Conservation (phyloP, 257 asterid genomes). For the Asclepias syriaca region DNA sequence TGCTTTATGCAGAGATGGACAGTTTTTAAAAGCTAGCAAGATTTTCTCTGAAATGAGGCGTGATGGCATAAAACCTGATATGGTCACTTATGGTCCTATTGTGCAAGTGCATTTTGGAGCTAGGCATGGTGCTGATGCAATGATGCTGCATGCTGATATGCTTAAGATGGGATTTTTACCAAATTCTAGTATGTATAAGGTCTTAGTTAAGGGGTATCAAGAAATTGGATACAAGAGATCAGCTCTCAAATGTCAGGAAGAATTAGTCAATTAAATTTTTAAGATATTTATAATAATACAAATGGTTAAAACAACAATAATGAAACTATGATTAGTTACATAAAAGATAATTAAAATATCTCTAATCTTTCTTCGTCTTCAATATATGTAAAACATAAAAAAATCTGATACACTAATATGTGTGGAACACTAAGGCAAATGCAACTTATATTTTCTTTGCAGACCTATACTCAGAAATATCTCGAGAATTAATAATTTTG, state of each 20-base stretch:
- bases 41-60: slow-evolving; percentile 55
- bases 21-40: slow-evolving; percentile 51
- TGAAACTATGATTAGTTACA: too few relatives aligned
- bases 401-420: too few relatives aligned
- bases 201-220: slow-evolving; percentile 39
- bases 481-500: too few relatives aligned
- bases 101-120: slow-evolving; percentile 39
- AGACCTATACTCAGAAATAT: too few relatives aligned
- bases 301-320: too few relatives aligned
- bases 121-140: slow-evolving; percentile 35
- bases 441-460: too few relatives aligned
- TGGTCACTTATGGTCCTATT: slow-evolving; percentile 36
- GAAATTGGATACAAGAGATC: slow-evolving; percentile 37
- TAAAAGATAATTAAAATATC: too few relatives aligned
- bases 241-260: slow-evolving; percentile 39
- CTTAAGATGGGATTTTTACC: slow-evolving; percentile 50
- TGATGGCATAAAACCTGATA: slow-evolving; percentile 39
- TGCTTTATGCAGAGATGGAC: slow-evolving; percentile 52
- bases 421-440: too few relatives aligned
- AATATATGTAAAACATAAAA: too few relatives aligned
- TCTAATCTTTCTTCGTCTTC: too few relatives aligned
- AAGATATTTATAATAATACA: too few relatives aligned
- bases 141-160: slow-evolving; percentile 79
- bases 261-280: slow-evolving; percentile 7
- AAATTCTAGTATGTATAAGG: slow-evolving; percentile 25